Conservation (phyloP, 148 eudicot genomes). For the Diospyros lotus region DNA sequence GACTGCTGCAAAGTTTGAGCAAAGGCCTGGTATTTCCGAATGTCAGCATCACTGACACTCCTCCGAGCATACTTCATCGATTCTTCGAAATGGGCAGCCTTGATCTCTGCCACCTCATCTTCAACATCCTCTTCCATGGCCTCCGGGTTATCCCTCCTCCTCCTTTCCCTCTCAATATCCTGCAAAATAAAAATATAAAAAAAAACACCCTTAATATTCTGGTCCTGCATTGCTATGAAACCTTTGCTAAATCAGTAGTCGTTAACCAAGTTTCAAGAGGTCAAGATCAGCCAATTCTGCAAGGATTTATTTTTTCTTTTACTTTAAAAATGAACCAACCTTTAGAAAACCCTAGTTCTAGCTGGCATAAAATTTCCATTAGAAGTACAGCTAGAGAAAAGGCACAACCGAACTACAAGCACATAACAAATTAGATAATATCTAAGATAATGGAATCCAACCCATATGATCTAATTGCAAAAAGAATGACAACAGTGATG, state of each 20-base stretch:
- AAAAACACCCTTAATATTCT: neutral
- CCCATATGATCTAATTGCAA: neutral
- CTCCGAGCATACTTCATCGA: slow-evolving; percentile 83
- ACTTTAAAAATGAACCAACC: too few species aligned
- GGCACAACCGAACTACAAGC: neutral
- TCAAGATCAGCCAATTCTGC: neutral
- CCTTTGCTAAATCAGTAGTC: neutral
- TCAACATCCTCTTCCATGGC: slow-evolving; percentile 85
- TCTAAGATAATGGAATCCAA: neutral
- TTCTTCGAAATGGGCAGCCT: slow-evolving; percentile 72
- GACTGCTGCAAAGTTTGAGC: slow-evolving; percentile 87
- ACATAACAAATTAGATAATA: too few species aligned
- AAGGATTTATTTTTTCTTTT: too few species aligned
- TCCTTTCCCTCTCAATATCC: slow-evolving; percentile 74
- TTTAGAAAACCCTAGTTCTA: too few species aligned
- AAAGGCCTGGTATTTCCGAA: slow-evolving; percentile 84
- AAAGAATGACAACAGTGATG: neutral
- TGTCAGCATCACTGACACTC: slow-evolving; percentile 89
- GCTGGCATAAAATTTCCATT: too few species aligned
- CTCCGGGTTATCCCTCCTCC: slow-evolving; percentile 64
- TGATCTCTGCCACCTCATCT: slow-evolving; percentile 67
- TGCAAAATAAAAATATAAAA: slow-evolving; percentile 18
- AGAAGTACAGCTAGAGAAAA: too few species aligned
- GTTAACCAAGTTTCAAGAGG: neutral
- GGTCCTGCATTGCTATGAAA: neutral